A percentile compares a stretch with the other conserved stretches of the same genome.
These are phyloP conservation scores for Cardiospermum halicacabum DNA, from an alignment of 345 rosid species.

Conservation along the genomic window DNA sequence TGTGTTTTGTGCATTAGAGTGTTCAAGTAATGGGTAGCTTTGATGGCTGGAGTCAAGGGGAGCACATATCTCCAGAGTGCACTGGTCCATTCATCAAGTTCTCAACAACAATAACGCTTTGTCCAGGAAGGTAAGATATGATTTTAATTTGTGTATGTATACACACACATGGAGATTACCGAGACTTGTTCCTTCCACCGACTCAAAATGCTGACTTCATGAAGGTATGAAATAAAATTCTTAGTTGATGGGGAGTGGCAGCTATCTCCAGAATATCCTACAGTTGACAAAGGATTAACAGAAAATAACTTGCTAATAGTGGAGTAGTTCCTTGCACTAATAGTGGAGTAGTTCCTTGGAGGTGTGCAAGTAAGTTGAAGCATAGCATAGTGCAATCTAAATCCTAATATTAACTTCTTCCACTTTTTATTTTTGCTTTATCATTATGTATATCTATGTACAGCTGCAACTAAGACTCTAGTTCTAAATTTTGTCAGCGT, in stretches of 20 bases:
- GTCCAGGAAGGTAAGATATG: constrained; percentile 85
- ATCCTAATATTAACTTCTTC: neutral
- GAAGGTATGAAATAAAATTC: constrained; percentile 92
- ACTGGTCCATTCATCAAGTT: constrained; percentile 62
- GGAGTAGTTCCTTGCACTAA: too few relatives aligned
- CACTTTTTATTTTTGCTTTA: neutral
- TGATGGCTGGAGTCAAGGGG: constrained; percentile 89
- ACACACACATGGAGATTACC: too few relatives aligned
- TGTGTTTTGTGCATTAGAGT: constrained; percentile 29
- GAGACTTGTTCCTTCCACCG: constrained; percentile 3
- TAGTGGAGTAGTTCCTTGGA: constrained; percentile 32
- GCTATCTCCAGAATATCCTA: constrained; percentile 67
- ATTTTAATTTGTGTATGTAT: neutral
- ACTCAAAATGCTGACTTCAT: neutral
- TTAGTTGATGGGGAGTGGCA: constrained; percentile 91
- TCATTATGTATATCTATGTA: neutral
- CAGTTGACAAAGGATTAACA: constrained; percentile 62
- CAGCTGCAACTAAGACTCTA: neutral
- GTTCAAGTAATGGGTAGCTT: constrained; percentile 93
- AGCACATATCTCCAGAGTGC: constrained; percentile 73
- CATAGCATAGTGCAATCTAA: neutral
- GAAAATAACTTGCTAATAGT: constrained; percentile 68
- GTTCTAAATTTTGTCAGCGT: neutral
- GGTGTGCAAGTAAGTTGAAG: neutral
- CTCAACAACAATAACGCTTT: constrained; percentile 58